These are phyloP conservation scores for Geranium brycei DNA, from an alignment of 345 rosid genomes.

Conservation along the genomic window DNA sequence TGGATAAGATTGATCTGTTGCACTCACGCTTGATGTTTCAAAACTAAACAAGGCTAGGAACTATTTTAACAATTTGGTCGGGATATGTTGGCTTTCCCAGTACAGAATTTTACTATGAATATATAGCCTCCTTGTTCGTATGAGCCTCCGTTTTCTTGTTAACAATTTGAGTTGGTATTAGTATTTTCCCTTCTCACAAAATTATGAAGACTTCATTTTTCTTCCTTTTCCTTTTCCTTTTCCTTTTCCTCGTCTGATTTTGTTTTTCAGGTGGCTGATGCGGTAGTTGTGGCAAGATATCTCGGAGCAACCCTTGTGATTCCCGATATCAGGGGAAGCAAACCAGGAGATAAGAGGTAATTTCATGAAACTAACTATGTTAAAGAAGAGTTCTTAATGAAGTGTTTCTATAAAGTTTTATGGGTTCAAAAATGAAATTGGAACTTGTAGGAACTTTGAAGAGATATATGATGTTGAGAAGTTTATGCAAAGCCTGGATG, in stretches of 20 bases:
- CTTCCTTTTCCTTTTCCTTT: not conserved
- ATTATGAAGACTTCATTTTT: not conserved
- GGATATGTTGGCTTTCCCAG: too few species aligned
- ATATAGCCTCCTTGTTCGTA: too few species aligned
- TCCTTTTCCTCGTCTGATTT: not conserved
- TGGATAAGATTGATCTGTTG: too few species aligned
- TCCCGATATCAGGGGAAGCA: constrained; percentile 29
- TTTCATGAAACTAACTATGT: too few species aligned
- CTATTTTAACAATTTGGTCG: too few species aligned
- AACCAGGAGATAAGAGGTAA: constrained; percentile 28
- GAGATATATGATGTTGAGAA: constrained; percentile 24
- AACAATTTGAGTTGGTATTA: too few species aligned
- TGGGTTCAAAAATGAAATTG: too few species aligned
- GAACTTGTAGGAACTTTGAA: constrained; percentile 14
- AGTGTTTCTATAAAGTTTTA: not conserved
- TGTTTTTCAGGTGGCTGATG: constrained; percentile 21
- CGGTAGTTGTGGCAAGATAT: constrained; percentile 28
- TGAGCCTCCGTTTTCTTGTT: too few species aligned
- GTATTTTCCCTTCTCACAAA: not conserved
- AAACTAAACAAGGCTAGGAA: too few species aligned
- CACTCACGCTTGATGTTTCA: too few species aligned
- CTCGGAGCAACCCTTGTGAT: constrained; percentile 29
- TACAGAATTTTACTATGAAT: too few species aligned
- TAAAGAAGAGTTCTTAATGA: not conserved
- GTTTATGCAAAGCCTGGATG: constrained; percentile 20